These are phyloP conservation scores for Trichoderma sp. DNA, from an alignment of 2,329 filamentous ascomycete species.

Conservation along the genomic window DNA sequence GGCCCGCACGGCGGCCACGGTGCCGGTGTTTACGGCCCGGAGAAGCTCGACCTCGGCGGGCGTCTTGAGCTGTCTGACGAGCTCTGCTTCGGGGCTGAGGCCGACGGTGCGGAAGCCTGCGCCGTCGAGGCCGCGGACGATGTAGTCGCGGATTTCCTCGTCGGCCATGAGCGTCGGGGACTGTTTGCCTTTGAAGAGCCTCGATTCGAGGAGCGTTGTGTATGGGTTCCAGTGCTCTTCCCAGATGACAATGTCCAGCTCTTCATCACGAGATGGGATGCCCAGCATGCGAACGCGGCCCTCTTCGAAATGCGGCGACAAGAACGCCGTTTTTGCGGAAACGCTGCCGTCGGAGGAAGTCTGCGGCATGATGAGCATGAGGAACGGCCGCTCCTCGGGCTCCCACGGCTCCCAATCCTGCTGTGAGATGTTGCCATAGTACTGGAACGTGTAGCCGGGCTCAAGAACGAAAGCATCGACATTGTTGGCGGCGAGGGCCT, in stretches of 20 bases:
- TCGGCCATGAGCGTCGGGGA: constrained; percentile 56
- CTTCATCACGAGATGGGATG: constrained; percentile 49
- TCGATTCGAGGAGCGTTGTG: constrained; percentile 47
- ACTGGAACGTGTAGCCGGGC: constrained; percentile 63
- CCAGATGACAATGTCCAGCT: constrained; percentile 56
- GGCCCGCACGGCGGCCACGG: constrained; percentile 57
- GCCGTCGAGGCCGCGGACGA: constrained; percentile 52
- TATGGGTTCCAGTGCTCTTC: constrained; percentile 67
- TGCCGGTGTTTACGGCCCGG: constrained; percentile 61
- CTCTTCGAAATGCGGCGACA: constrained; percentile 60
- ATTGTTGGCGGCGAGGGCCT: constrained; percentile 48
- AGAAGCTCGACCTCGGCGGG: constrained; percentile 55
- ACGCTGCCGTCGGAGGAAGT: constrained; percentile 38
- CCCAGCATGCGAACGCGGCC: constrained; percentile 56
- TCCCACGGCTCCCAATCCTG: constrained; percentile 63
- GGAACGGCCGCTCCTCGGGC: constrained; percentile 60
- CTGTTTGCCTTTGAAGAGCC: constrained; percentile 34
- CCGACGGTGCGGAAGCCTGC: constrained; percentile 57
- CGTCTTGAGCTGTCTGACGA: constrained; percentile 58
- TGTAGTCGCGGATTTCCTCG: constrained; percentile 63
- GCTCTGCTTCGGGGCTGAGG: constrained; percentile 52
- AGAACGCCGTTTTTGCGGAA: constrained; percentile 54
- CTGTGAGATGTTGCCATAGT: constrained; percentile 60
- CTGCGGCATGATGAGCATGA: constrained; percentile 57
- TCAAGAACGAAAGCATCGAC: constrained; percentile 61